Evolutionary conservation across 2,329 filamentous ascomycete genomes (phyloP), one percentile per base, ranked within the genome.

Genomic region (Clonostachys rhizophaga): DNA sequence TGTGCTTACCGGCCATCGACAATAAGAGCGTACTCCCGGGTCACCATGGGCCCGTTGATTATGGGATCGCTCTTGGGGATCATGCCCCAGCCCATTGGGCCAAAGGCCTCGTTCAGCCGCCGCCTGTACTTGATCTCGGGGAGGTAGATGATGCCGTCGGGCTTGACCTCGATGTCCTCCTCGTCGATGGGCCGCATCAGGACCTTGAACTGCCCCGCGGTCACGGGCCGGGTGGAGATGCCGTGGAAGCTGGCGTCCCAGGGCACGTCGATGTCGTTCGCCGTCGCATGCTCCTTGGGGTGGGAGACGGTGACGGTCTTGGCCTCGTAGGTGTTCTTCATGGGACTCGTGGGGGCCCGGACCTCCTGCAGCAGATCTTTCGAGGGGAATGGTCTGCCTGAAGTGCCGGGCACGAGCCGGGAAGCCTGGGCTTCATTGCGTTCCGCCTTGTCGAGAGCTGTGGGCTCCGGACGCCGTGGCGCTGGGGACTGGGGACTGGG

Each of bases 71-170:
- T 87, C 49, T 91, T 76, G 10, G 94, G 94, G 47, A 92, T 92
- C 47, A 99, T 72, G 1, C 94, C 94, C 94, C 94, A 99, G 7
- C 88, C 94, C 46, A 95, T 94, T 1, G 94, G 94, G 0, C 94
- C 92, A 69, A 99, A 99, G 0, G 91, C 90, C 58, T 77, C 74
- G 66, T 97, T 96, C 58, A 99, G 69, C 53, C 95, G 92, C 52
- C 92, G 76, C 41, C 94, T 76, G 71, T 99, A 99, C 72, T 97
- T 96, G 75, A 99, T 97, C 76, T 99, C 94, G 12, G 94, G 94
- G 49, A 99, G 75, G 65, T 97, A 99, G 50, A 97, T 75, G 56
- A 99, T 92, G 34, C 94, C 94, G 70, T 99, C 94, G 34, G 94
- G 92, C 74, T 99, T 99, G 63, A 99, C 87, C 73, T 99, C 94